Evolutionary conservation across 1,139 yeast genomes (phyloP).

Genomic region (Geotrichum cucujoidarum): DNA sequence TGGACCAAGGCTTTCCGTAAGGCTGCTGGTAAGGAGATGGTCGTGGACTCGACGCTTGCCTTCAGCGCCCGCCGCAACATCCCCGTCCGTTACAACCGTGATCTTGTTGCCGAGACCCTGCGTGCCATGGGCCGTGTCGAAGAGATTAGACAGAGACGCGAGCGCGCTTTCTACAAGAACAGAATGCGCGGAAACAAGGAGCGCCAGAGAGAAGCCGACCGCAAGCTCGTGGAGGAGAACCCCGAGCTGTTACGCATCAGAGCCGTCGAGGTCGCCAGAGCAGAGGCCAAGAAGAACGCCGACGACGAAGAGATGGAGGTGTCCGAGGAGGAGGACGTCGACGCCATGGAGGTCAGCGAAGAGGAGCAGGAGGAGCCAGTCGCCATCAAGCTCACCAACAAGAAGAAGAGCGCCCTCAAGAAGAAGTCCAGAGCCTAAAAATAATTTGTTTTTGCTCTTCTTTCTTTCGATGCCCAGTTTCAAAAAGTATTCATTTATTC

Average conservation of each 20-base stretch:
- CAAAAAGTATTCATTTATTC: background rate
- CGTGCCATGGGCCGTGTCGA: conserved; percentile 95
- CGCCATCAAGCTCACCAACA: conserved; percentile 69
- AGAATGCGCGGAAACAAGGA: conserved; percentile 98
- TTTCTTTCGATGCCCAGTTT: too few species aligned
- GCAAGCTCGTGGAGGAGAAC: conserved; percentile 78
- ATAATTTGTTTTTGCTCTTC: too few species aligned
- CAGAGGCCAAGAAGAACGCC: conserved; percentile 52
- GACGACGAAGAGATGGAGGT: conserved; percentile 45
- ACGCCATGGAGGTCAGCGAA: conserved; percentile 43
- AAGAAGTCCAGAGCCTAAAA: conserved; percentile 1
- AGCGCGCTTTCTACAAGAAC: conserved; percentile 96
- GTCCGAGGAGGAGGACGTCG: conserved; percentile 44
- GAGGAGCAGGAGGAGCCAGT: conserved; percentile 51
- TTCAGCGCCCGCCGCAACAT: conserved; percentile 97
- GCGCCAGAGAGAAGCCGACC: conserved; percentile 76
- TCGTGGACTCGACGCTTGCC: conserved; percentile 92
- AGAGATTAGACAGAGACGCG: conserved; percentile 93
- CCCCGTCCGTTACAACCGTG: conserved; percentile 96
- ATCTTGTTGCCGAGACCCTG: conserved; percentile 86
- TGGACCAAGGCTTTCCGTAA: conserved; percentile 99
- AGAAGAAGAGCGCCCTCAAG: conserved; percentile 33
- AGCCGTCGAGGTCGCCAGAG: conserved; percentile 86
- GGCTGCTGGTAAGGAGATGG: conserved; percentile 98
- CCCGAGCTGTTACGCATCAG: conserved; percentile 88